These are phyloP conservation scores for Trypanosoma lewisi DNA, from an alignment of 208 protist genomes.

Conservation along the genomic window DNA sequence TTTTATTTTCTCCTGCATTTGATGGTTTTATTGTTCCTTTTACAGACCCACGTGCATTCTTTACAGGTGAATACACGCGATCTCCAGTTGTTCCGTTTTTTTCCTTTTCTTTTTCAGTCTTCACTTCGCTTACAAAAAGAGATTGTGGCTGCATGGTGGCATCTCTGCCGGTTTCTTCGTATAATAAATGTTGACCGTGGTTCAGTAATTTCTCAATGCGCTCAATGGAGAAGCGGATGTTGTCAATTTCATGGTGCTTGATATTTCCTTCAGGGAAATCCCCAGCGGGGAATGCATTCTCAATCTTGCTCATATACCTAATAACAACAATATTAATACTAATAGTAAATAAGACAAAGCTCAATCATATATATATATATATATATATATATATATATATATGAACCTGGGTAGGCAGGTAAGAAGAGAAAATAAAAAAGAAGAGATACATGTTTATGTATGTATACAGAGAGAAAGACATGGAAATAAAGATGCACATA, in stretches of 20 bases:
- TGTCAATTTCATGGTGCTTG: constrained; percentile 2
- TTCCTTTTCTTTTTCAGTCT: not conserved
- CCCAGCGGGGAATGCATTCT: not conserved
- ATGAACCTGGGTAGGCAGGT: too few relatives aligned
- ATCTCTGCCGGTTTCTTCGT: constrained; percentile 30
- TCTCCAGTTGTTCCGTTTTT: not conserved
- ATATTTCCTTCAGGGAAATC: not conserved
- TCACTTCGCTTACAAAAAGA: not conserved
- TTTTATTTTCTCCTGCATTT: too few relatives aligned
- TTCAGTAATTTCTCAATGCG: constrained; percentile 64
- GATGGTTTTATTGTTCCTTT: too few relatives aligned
- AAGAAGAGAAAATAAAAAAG: too few relatives aligned
- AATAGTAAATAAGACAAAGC: too few relatives aligned
- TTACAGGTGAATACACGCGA: too few relatives aligned
- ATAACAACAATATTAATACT: too few relatives aligned
- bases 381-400: not conserved
- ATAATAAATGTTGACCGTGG: constrained; percentile 46
- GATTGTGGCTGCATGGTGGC: not conserved
- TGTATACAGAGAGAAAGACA: not conserved
- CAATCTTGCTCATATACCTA: not conserved
- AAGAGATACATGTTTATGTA: not conserved
- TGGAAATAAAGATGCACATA: not conserved
- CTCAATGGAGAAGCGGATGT: constrained; percentile 32
- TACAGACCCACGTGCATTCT: too few relatives aligned
- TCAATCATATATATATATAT: too few relatives aligned